Base-by-base conservation (phyloP, 2,329 filamentous ascomycete genomes). In the Pyrenochaeta sp. region DNA sequence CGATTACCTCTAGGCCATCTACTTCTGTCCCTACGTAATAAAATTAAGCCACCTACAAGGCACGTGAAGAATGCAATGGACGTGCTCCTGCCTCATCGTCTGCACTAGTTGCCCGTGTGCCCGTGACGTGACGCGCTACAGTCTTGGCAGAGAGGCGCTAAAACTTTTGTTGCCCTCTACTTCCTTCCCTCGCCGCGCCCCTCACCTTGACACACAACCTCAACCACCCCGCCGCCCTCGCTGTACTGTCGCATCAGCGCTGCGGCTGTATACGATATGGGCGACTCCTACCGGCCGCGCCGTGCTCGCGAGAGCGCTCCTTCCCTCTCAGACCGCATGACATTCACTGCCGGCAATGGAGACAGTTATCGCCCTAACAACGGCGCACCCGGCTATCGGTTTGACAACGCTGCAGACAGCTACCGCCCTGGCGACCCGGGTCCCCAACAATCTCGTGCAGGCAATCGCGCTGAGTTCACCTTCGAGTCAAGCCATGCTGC, bases 381-480 rank as follows among this genome's bases (percentile, higher is more conserved):
- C 18, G n/a, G n/a, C n/a, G n/a, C n/a, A n/a, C n/a, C n/a, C n/a
- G n/a, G n/a, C n/a, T n/a, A n/a, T n/a, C n/a, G n/a, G n/a, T n/a
- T n/a, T n/a, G n/a, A n/a, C n/a, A n/a, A n/a, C n/a, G n/a, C n/a
- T n/a, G n/a, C n/a, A n/a, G n/a, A n/a, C 37, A 63, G 44, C 32
- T 67, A 69, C 47, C 52, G 63, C 18, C 61, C 60, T 22, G 56
- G 51, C 21, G 51, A 46, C 18, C 37, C 31, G 20, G 43, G 48
- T 15, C 43, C 39, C 29, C 52, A 58, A 42, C 39, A 52, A 41
- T 21, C 22, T 19, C 38, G 36, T 11, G 48, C 48, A 44, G 51
- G 35, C 35, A 51, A 48, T 24, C 50, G 57, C 13, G 35, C 51
- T 21, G 60, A 70, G 5, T 73, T 73, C 44, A 69, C 63, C 3